Evolutionary conservation across 192 early-diverging fungal genomes (phyloP).

Genomic region (Dissophora globulifera): DNA sequence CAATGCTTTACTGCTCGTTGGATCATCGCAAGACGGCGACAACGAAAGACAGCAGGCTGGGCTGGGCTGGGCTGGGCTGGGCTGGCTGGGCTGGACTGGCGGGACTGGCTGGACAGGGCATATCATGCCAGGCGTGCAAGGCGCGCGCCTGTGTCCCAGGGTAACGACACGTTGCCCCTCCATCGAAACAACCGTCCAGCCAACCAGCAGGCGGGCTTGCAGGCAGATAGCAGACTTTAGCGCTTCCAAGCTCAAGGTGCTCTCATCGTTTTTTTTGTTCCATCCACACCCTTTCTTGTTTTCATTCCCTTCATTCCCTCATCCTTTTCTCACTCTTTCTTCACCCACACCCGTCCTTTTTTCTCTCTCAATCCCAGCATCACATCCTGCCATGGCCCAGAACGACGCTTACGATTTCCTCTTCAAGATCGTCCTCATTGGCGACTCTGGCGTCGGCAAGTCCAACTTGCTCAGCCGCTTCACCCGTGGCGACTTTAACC

Average conservation of each 20-base stretch:
- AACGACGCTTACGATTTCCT: slow-evolving; percentile 79
- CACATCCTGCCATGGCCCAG: slow-evolving; percentile 48
- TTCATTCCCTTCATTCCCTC: neutral
- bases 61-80: too few species aligned
- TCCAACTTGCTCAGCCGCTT: slow-evolving; percentile 83
- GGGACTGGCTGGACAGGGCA: too few species aligned
- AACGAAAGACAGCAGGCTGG: too few species aligned
- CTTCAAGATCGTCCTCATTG: slow-evolving; percentile 78
- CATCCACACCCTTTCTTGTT: neutral
- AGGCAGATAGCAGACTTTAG: too few species aligned
- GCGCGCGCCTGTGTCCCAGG: too few species aligned
- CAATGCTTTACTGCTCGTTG: too few species aligned
- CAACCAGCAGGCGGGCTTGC: too few species aligned
- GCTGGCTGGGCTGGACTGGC: too few species aligned
- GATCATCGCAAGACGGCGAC: too few species aligned
- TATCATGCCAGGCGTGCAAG: too few species aligned
- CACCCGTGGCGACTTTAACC: slow-evolving; percentile 65
- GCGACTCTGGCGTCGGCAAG: slow-evolving; percentile 86
- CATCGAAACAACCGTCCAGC: too few species aligned
- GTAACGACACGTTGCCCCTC: too few species aligned
- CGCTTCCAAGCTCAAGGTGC: neutral
- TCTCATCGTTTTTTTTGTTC: slow-evolving; percentile 2
- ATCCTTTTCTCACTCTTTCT: neutral
- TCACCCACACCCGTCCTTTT: neutral
- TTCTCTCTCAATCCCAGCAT: neutral